phyloP scores from a whole-genome alignment of 1,284 basidiomycete species.

The Ganoderma resinaceum region DNA sequence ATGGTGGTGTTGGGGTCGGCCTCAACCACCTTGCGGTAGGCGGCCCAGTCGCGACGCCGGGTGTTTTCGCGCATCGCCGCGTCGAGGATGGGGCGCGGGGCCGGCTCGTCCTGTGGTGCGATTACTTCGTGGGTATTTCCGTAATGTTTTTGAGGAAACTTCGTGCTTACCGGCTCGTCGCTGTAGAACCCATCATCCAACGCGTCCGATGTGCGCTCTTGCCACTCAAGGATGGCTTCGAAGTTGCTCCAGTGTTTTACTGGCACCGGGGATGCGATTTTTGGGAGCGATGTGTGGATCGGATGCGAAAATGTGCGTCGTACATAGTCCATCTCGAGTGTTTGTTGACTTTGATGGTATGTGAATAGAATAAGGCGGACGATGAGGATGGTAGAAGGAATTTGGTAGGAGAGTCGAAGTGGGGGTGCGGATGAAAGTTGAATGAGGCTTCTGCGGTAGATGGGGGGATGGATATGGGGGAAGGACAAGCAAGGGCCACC shows the following conservation, averaged over 20 bases:
- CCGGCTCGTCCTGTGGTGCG: neutral
- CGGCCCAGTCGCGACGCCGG: neutral
- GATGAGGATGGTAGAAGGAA: neutral
- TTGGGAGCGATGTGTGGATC: neutral
- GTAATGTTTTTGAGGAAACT: neutral
- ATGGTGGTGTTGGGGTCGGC: constrained; percentile 4
- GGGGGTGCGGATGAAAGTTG: neutral
- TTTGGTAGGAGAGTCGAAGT: neutral
- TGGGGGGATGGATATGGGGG: constrained; percentile 7
- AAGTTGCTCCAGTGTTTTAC: constrained; percentile 8
- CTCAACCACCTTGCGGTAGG: constrained; percentile 5
- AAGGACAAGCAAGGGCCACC: neutral
- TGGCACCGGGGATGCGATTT: neutral
- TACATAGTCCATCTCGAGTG: neutral
- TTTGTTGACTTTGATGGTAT: neutral
- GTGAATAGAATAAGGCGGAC: neutral
- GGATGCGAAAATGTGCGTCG: neutral
- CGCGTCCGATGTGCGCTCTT: constrained; percentile 2
- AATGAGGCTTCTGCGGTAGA: neutral
- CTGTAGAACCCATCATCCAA: neutral
- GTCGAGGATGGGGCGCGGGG: constrained; percentile 1
- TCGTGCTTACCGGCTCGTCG: neutral
- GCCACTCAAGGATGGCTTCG: constrained; percentile 1
- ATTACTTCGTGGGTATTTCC: neutral
- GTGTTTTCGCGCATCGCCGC: neutral